Conservation (phyloP, 106 monocot species). For the Dendrobium huoshanense region DNA sequence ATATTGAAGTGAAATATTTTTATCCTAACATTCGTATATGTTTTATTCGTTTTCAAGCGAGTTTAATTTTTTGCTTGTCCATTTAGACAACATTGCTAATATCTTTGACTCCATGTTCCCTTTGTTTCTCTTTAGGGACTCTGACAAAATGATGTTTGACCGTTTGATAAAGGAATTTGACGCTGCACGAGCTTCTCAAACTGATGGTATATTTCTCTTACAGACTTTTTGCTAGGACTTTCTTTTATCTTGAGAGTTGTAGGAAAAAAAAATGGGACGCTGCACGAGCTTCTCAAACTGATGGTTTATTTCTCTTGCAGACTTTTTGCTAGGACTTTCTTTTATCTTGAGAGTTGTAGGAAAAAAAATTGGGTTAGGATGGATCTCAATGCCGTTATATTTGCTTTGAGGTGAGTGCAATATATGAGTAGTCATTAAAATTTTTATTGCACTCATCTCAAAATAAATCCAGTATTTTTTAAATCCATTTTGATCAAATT, state of each 20-base stretch:
- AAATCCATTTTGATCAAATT: too few species aligned
- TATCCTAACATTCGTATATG: not conserved
- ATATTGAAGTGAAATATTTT: not conserved
- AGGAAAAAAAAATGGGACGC: too few species aligned
- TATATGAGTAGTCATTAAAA: too few species aligned
- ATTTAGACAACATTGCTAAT: slow-evolving; percentile 1
- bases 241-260: not conserved
- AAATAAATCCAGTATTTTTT: too few species aligned
- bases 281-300: too few species aligned
- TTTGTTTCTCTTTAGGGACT: slow-evolving; percentile 48
- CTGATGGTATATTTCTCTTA: slow-evolving; percentile 51
- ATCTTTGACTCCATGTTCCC: not conserved
- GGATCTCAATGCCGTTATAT: too few species aligned
- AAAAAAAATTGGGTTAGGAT: too few species aligned
- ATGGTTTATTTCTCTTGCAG: too few species aligned
- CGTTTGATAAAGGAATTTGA: slow-evolving; percentile 88
- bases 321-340: too few species aligned
- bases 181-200: slow-evolving; percentile 64
- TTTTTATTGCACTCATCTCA: too few species aligned
- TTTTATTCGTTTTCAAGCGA: not conserved
- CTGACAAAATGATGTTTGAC: slow-evolving; percentile 85
- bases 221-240: not conserved
- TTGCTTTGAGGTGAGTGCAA: too few species aligned
- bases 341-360: too few species aligned
- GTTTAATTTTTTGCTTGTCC: not conserved